Evolutionary conservation across 331 rosid species (phyloP), one percentile per base, ranked within the genome.

Genomic region (Cydonia oblonga): DNA sequence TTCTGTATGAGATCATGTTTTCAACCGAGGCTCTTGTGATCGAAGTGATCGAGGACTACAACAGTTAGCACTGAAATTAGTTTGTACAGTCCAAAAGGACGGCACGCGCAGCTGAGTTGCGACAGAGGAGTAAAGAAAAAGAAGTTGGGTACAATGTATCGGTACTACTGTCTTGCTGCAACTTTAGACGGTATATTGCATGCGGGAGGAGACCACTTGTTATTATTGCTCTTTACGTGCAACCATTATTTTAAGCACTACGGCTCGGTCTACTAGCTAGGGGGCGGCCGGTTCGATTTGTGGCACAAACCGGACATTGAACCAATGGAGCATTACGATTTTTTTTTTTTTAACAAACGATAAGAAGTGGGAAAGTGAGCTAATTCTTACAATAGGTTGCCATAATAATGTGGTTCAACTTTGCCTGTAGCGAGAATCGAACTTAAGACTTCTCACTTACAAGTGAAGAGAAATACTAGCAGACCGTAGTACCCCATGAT

Each of bases 351-450:
- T 2, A 38, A 1, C 44, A 38, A 35, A 44, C 0, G 4, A 16
- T 38, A 38, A 38, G 13, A 35, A 35, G 42, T 35, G 13, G 1
- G 1, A 9, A 35, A 35, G 40, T 35, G 1, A 35, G 3, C 0
- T 9, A 35, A 35, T 35, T 0, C 4, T 35, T 35, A 35, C 0
- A 35, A 35, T 35, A 3, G 0, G 0, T 35, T 35, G 12, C 1
- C 40, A 9, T 35, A 35, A 35, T 35, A 35, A 8, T 35, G 40
- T 35, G 0, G 12, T 35, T 35, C 4, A 35, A 8, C 12, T 35
- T 35, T 35, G 1, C 3, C 1, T 0, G 0, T 9, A 12, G 0
- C 3, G 12, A 35, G 4, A 35, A 35, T 35, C 1, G 12, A 29
- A 28, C 30, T 28, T 4, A 28, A 29, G 32, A 33, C 3, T 0